Evolutionary conservation across 2,329 filamentous ascomycete species (phyloP), one percentile per base, ranked within the genome.

Genomic region (Hymenoscyphus scutula): DNA sequence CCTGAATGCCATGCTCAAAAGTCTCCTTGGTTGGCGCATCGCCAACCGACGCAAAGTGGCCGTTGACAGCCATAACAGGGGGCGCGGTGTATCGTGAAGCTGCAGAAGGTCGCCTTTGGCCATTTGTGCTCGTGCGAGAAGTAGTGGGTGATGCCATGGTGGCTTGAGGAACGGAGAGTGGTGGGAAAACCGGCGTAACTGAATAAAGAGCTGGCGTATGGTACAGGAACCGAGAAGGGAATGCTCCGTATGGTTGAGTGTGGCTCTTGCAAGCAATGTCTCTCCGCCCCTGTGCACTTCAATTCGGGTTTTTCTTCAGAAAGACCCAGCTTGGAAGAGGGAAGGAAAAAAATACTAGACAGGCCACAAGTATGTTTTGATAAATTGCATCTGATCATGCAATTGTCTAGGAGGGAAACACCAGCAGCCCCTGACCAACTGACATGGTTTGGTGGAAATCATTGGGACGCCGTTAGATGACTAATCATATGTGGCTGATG

Each of bases 1-100:
- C 92, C 79, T 99, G 95, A 74, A 98, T 91, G 74, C 95, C 95
- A 84, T 97, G 90, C 74, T 92, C 90, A 77, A 94, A 98, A 68
- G 87, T 82, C 74, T 85, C 82, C 69, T 83, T 81, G 66, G 80
- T 79, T 72, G 85, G 82, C 78, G 82, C 81, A 65, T 87, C 82
- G 79, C 89, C 89, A 75, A 90, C 86, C 61, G 85, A 81, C 71
- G 89, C 88, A 77, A 94, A 92, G 76, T 94, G 89, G 75, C 89
- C 88, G 78, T 95, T 96, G 86, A 92, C 88, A 68, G 72, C 72
- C 72, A 74, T 73, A 13, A 72, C 60, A 56, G 71, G 68, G 32
- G 73, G 73, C 11, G 73, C 73, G 10, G 73, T 74, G 59, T 69
- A 67, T 71, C 71, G 66, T 37, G 72, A 67, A 62, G 65, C 69